Percentiles rank a stretch among this genome's conserved stretches.
Evolutionary conservation across 2,329 filamentous ascomycete species (phyloP).

Genomic region (Paraphoma sp.): DNA sequence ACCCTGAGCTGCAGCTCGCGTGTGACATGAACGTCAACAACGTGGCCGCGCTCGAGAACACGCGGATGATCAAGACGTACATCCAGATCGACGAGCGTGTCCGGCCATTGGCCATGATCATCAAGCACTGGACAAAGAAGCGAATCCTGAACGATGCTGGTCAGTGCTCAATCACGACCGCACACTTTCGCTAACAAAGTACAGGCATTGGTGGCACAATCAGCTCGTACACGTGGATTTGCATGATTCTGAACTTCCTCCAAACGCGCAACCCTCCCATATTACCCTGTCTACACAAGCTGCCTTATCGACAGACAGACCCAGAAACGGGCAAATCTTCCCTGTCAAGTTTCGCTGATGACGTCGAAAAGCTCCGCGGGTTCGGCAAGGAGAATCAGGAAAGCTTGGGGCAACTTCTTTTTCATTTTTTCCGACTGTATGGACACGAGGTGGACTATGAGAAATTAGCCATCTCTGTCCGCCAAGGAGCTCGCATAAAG

Average conservation of each 20-base stretch:
- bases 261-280: conserved; percentile 86
- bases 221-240: conserved; percentile 99
- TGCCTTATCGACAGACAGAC: conserved; percentile 66
- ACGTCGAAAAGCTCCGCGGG: conserved; percentile 74
- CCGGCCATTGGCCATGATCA: conserved; percentile 89
- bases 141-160: conserved; percentile 95
- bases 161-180: conserved; percentile 57
- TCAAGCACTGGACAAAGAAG: conserved; percentile 96
- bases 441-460: conserved; percentile 93
- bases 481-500: conserved; percentile 77
- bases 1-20: conserved; percentile 85
- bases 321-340: conserved; percentile 65
- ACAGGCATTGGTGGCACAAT: conserved; percentile 86
- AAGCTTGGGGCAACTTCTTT: conserved; percentile 83
- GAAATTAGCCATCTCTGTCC: conserved; percentile 81
- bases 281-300: conserved; percentile 83
- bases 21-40: conserved; percentile 99
- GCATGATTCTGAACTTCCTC: conserved; percentile 94
- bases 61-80: conserved; percentile 96
- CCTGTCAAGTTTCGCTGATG: conserved; percentile 83
- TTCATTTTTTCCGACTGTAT: conserved; percentile 94
- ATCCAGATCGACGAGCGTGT: conserved; percentile 92
- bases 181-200: conserved; percentile 14
- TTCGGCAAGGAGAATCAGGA: conserved; percentile 84
- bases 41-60: conserved; percentile 91